phyloP scores from a whole-genome alignment of 2,329 filamentous ascomycete genomes.

The Monosporascus sp. region DNA sequence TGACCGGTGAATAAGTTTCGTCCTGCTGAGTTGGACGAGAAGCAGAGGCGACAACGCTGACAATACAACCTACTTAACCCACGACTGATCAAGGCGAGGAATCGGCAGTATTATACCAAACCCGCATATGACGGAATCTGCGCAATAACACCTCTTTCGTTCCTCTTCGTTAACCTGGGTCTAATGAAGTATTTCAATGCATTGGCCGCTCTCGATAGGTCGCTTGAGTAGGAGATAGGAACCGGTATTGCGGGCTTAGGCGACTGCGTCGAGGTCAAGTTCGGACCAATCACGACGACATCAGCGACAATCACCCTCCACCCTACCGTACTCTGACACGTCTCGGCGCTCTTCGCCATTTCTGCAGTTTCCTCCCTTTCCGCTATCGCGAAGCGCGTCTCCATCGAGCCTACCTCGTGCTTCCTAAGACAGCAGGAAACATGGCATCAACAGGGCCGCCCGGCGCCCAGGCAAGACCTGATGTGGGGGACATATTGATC shows the following conservation, averaged over 20 bases:
- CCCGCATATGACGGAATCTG: not conserved
- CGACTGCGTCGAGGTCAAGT: not conserved
- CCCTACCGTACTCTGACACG: not conserved
- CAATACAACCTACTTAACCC: not conserved
- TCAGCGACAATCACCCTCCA: not conserved
- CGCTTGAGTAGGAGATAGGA: not conserved
- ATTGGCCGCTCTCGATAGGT: not conserved
- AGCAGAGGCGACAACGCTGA: not conserved
- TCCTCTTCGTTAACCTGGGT: not conserved
- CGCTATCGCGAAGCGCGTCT: not conserved
- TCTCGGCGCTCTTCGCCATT: not conserved
- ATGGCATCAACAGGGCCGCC: not conserved
- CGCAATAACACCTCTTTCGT: not conserved
- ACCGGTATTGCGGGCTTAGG: not conserved
- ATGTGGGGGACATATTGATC: constrained; percentile 2
- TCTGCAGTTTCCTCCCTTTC: not conserved
- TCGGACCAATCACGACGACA: not conserved
- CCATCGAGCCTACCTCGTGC: not conserved
- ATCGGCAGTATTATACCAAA: not conserved
- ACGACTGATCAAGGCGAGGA: not conserved
- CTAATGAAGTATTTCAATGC: not conserved
- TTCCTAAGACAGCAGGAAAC: not conserved
- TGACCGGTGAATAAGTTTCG: not conserved
- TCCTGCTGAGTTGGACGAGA: not conserved
- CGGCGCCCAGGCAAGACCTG: not conserved